Evolutionary conservation across 202 grass and related monocot genomes (phyloP).

Genomic region (Brachypodium distachyon): DNA sequence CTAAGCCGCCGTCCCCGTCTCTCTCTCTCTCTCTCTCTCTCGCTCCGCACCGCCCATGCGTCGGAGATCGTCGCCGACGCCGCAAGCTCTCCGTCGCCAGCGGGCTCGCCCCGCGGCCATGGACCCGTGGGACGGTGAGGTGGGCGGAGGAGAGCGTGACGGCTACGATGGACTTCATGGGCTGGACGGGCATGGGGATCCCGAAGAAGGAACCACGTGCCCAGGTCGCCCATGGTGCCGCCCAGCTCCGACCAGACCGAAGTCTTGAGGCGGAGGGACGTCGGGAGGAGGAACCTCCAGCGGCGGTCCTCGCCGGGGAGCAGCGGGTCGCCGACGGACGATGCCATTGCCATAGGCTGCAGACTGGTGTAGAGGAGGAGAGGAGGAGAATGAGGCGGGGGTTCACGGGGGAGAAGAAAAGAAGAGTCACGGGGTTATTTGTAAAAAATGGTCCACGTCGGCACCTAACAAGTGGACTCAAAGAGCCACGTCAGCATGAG

Average conservation of each 20-base stretch:
- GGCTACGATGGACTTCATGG: background rate
- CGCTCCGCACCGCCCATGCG: too few relatives aligned
- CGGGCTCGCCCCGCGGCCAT: background rate
- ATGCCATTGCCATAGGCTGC: slow-evolving; percentile 22
- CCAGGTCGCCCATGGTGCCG: background rate
- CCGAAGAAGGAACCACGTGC: background rate
- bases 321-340: background rate
- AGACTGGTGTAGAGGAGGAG: too few relatives aligned
- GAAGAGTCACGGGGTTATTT: too few relatives aligned
- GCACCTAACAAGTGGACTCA: too few relatives aligned
- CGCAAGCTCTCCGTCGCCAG: too few relatives aligned
- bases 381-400: too few relatives aligned
- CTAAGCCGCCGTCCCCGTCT: too few relatives aligned
- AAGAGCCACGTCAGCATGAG: too few relatives aligned
- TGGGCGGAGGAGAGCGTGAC: background rate
- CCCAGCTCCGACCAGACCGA: background rate
- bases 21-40: too few relatives aligned
- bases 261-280: background rate
- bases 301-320: background rate
- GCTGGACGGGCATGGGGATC: background rate
- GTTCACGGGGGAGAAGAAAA: too few relatives aligned
- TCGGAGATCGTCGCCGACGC: too few relatives aligned
- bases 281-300: background rate
- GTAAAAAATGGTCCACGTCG: too few relatives aligned
- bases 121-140: background rate